Percentiles rank a stretch among this genome's conserved stretches.
These are phyloP conservation scores for Wallacemonas sp. DNA, from an alignment of 208 protist species.

Conservation along the genomic window DNA sequence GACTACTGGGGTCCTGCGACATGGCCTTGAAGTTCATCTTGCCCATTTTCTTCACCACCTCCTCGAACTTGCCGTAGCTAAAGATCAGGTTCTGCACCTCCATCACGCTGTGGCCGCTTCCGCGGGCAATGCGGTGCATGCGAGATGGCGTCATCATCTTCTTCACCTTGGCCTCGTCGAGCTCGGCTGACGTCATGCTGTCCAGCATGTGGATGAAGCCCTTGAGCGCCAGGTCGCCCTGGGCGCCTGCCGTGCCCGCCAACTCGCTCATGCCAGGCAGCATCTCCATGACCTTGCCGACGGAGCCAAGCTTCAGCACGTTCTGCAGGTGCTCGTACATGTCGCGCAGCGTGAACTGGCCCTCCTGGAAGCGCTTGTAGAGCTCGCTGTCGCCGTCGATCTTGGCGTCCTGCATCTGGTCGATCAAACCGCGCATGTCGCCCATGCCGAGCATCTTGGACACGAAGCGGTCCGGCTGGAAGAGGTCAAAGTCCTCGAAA, in stretches of 20 bases:
- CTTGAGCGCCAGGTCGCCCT: constrained; percentile 80
- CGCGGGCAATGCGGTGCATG: constrained; percentile 83
- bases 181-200: constrained; percentile 94
- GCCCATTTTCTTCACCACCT: constrained; percentile 90
- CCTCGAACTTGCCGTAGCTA: constrained; percentile 86
- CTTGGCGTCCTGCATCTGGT: constrained; percentile 92
- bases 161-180: constrained; percentile 89
- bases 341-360: constrained; percentile 95
- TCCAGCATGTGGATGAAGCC: constrained; percentile 96
- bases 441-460: constrained; percentile 95
- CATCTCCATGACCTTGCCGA: constrained; percentile 94
- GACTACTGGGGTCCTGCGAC: constrained; percentile 68
- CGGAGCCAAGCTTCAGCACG: constrained; percentile 94
- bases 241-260: constrained; percentile 55
- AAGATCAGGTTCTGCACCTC: constrained; percentile 84
- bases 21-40: constrained; percentile 92
- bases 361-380: constrained; percentile 90
- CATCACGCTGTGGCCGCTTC: constrained; percentile 71
- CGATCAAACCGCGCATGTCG: constrained; percentile 93
- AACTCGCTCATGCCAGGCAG: constrained; percentile 88
- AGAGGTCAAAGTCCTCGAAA: constrained; percentile 97
- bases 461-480: constrained; percentile 89
- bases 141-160: constrained; percentile 90
- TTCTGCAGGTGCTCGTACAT: constrained; percentile 98
- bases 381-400: constrained; percentile 85